Conservation (phyloP, 257 asterid genomes). For the Primulina eburnea region DNA sequence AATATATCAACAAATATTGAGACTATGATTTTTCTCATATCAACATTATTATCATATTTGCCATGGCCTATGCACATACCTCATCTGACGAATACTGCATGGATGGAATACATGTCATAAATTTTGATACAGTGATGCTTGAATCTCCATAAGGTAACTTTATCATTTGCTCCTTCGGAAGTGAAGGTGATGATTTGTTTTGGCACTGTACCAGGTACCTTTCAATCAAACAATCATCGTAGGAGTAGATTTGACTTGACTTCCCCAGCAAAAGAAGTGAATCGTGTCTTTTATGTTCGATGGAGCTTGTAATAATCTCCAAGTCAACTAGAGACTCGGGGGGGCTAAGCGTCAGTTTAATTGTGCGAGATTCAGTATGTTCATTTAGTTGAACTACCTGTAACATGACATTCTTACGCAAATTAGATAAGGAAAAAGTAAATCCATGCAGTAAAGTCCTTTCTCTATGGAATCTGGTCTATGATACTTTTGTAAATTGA, state of each 20-base stretch:
- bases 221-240: slow-evolving; percentile 65
- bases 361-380: slow-evolving; percentile 70
- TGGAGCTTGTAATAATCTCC: slow-evolving; percentile 59
- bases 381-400: slow-evolving; percentile 90
- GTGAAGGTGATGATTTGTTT: slow-evolving; percentile 72
- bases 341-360: slow-evolving; percentile 67
- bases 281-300: slow-evolving; percentile 43
- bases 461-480: slow-evolving; percentile 6
- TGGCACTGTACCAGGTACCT: slow-evolving; percentile 69
- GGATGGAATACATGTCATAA: slow-evolving; percentile 53
- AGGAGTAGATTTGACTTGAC: slow-evolving; percentile 58
- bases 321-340: slow-evolving; percentile 60
- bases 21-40: slow-evolving; percentile 1
- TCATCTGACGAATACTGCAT: slow-evolving; percentile 48
- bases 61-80: slow-evolving; percentile 35
- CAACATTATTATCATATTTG: slow-evolving; percentile 6
- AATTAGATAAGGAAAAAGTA: slow-evolving; percentile 8
- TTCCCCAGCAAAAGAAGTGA: slow-evolving; percentile 69
- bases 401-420: slow-evolving; percentile 27
- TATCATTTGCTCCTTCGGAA: slow-evolving; percentile 62
- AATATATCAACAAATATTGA: not conserved
- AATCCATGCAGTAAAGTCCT: not conserved
- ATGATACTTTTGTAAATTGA: not conserved
- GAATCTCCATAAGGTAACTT: slow-evolving; percentile 83
- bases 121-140: slow-evolving; percentile 57